A percentile compares a stretch with the other conserved stretches of the same genome.
These are phyloP conservation scores for Lippia alba DNA, from an alignment of 305 asterid genomes.

Conservation along the genomic window DNA sequence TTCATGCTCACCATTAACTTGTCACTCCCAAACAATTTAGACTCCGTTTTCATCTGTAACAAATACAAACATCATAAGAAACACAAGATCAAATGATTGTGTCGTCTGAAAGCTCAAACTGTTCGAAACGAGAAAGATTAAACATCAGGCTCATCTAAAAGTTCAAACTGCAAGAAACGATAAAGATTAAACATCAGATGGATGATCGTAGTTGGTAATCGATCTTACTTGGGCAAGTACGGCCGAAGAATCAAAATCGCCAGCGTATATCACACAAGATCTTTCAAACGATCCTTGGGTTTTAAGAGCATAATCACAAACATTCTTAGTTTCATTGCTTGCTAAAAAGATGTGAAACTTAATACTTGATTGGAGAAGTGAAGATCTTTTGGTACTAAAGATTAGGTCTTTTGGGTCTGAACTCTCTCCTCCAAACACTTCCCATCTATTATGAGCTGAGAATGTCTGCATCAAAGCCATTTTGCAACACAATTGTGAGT, in stretches of 20 bases:
- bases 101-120: no score
- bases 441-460: neutral
- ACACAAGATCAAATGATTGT: no score
- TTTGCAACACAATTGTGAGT: no score
- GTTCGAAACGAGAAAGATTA: no score
- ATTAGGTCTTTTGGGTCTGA: slow-evolving; percentile 32
- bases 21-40: neutral
- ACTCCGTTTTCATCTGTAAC: neutral
- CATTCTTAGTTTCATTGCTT: slow-evolving; percentile 36
- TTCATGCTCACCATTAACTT: neutral
- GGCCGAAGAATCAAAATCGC: slow-evolving; percentile 32
- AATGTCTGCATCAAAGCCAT: neutral
- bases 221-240: slow-evolving; percentile 47
- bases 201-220: neutral
- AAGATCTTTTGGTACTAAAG: slow-evolving; percentile 39
- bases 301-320: slow-evolving; percentile 40
- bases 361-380: slow-evolving; percentile 36
- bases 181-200: neutral
- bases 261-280: slow-evolving; percentile 35
- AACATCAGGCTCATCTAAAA: no score
- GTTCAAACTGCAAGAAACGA: neutral
- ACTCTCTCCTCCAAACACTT: slow-evolving; percentile 47
- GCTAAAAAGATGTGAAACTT: slow-evolving; percentile 47
- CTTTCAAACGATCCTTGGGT: slow-evolving; percentile 31
- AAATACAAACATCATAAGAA: no score